phyloP scores from a whole-genome alignment of 2,329 filamentous ascomycete genomes.

The Colletotrichum phormii region DNA sequence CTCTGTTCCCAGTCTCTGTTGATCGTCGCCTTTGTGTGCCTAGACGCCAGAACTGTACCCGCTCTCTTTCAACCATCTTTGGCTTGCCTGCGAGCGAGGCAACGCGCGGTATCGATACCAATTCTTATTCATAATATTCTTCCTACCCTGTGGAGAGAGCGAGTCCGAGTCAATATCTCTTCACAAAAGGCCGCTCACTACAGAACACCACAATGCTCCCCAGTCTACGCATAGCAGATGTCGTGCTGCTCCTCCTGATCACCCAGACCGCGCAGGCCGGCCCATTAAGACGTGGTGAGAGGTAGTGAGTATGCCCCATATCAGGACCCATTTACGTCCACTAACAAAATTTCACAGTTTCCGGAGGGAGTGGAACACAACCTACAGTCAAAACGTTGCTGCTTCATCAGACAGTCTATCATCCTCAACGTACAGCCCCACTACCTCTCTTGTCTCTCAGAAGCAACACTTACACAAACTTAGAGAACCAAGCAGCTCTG shows the following conservation, averaged over 20 bases:
- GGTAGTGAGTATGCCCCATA: conserved; percentile 13
- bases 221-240: conserved; percentile 21
- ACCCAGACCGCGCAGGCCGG: conserved; percentile 37
- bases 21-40: conserved; percentile 21
- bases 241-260: conserved; percentile 32
- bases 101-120: not conserved
- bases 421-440: not conserved
- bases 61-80: conserved; percentile 5
- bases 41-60: not conserved
- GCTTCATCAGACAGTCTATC: not conserved
- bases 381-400: not conserved
- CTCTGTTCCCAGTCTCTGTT: conserved; percentile 9
- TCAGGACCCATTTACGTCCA: not conserved
- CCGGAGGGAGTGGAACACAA: conserved; percentile 24
- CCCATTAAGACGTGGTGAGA: conserved; percentile 35
- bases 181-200: not conserved
- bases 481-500: not conserved
- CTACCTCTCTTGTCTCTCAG: not conserved
- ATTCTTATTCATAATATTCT: conserved; percentile 10
- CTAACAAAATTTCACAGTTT: conserved; percentile 1
- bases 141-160: conserved; percentile 4
- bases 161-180: not conserved
- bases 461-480: not conserved
- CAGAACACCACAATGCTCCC: not conserved
- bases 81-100: not conserved